Evolutionary conservation across 1,139 yeast genomes (phyloP).

Genomic region (Geotrichum siamense): DNA sequence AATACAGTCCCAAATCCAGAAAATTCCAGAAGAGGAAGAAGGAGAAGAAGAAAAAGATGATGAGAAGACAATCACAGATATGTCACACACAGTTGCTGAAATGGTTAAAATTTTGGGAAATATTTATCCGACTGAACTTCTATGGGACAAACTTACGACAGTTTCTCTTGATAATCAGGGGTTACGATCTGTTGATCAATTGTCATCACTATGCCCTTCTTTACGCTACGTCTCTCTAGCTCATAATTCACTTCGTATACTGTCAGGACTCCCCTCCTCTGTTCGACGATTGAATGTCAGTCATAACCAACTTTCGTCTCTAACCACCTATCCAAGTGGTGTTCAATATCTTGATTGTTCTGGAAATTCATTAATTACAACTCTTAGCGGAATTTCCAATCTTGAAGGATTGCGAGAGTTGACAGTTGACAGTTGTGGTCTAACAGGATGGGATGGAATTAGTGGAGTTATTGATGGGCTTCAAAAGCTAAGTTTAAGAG

Average conservation of each 20-base stretch:
- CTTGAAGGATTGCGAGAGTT: slow-evolving; percentile 31
- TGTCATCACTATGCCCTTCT: slow-evolving; percentile 36
- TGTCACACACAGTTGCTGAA: slow-evolving; percentile 17
- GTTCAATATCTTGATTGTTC: slow-evolving; percentile 32
- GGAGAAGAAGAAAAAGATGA: neutral
- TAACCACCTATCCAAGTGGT: slow-evolving; percentile 1
- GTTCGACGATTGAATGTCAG: slow-evolving; percentile 29
- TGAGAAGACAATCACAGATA: neutral
- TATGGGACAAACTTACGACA: slow-evolving; percentile 34
- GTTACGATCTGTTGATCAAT: slow-evolving; percentile 31
- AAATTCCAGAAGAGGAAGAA: neutral
- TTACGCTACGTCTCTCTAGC: slow-evolving; percentile 30
- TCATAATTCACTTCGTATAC: slow-evolving; percentile 32
- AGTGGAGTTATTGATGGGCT: slow-evolving; percentile 29
- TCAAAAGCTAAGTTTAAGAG: slow-evolving; percentile 26
- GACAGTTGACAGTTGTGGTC: slow-evolving; percentile 13
- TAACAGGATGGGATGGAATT: slow-evolving; percentile 12
- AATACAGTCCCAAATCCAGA: neutral
- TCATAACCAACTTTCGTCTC: slow-evolving; percentile 31
- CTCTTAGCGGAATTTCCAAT: slow-evolving; percentile 30
- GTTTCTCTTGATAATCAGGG: slow-evolving; percentile 31
- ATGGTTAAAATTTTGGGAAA: slow-evolving; percentile 33
- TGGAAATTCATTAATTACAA: slow-evolving; percentile 29
- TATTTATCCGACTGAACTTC: slow-evolving; percentile 29
- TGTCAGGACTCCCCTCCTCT: slow-evolving; percentile 34